Conservation (phyloP, 164 flowering plant species). For the Pachysandra terminalis region DNA sequence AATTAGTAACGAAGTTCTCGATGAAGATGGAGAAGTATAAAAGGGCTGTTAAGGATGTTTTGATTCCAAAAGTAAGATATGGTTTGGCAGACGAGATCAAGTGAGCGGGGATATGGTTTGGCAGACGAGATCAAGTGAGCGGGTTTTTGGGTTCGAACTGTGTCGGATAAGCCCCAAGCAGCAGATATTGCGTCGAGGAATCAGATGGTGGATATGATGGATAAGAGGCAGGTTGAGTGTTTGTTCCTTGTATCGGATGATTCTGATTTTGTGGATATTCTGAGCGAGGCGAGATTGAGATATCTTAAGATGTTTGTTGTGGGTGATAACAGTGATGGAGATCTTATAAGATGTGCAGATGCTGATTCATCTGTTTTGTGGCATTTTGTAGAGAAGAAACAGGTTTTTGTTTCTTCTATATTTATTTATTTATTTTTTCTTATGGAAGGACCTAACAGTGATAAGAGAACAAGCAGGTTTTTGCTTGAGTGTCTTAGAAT, state of each 20-base stretch:
- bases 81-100: no score
- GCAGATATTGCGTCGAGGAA: constrained; percentile 64
- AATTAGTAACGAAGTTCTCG: constrained; percentile 59
- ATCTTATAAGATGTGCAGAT: constrained; percentile 75
- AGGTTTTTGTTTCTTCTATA: no score
- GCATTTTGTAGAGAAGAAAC: no score
- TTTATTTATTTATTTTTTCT: no score
- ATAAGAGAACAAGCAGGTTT: no score
- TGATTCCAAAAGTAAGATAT: constrained; percentile 65
- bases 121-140: constrained; percentile 79
- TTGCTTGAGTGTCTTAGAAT: no score
- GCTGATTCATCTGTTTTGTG: no score
- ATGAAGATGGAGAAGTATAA: constrained; percentile 90
- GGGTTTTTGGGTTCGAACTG: constrained; percentile 63
- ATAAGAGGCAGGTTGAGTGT: constrained; percentile 45
- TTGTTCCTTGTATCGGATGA: constrained; percentile 87
- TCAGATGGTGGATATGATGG: constrained; percentile 78
- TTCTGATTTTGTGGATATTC: constrained; percentile 59
- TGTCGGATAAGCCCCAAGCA: constrained; percentile 67
- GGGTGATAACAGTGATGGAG: constrained; percentile 64
- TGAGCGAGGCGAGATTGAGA: constrained; percentile 71
- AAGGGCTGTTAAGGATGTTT: constrained; percentile 50
- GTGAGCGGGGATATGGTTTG: constrained; percentile 72
- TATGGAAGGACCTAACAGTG: no score
- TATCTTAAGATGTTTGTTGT: constrained; percentile 82